Conservation (phyloP, 192 early-diverging fungal genomes). For the Martensiomyces pterosporus region DNA sequence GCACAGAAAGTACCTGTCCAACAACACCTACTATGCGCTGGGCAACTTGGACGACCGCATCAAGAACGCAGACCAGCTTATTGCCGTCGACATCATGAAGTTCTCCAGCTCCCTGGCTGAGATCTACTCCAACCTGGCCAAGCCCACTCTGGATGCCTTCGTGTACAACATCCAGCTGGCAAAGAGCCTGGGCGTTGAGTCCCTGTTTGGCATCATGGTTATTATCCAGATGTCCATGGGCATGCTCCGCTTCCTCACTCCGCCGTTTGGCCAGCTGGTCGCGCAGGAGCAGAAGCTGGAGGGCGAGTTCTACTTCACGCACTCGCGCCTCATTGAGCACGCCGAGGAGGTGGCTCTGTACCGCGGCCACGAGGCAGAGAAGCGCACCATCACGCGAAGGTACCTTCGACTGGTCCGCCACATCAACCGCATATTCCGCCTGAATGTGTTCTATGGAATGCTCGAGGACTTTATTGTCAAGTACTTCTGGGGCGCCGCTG, state of each 20-base stretch:
- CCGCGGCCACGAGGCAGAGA: constrained; percentile 79
- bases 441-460: constrained; percentile 89
- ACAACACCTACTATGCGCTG: constrained; percentile 92
- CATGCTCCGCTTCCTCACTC: constrained; percentile 79
- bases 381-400: constrained; percentile 69
- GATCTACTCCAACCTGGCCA: constrained; percentile 92
- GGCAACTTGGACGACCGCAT: constrained; percentile 92
- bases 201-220: constrained; percentile 75
- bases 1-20: constrained; percentile 78
- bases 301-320: constrained; percentile 93
- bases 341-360: constrained; percentile 96
- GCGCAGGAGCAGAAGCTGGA: constrained; percentile 88
- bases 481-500: constrained; percentile 95
- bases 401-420: constrained; percentile 82
- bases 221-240: constrained; percentile 74
- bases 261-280: constrained; percentile 94
- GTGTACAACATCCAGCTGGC: constrained; percentile 90
- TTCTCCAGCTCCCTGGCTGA: constrained; percentile 84
- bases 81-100: constrained; percentile 86
- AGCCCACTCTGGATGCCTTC: constrained; percentile 90
- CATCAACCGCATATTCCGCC: constrained; percentile 78
- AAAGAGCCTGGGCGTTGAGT: constrained; percentile 78
- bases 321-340: constrained; percentile 91
- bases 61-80: constrained; percentile 83
- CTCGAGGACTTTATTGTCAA: constrained; percentile 98